Percentiles rank a stretch among this genome's conserved stretches.
Conservation (phyloP, 2,329 filamentous ascomycete genomes). For the Calonectria ilicicola region DNA sequence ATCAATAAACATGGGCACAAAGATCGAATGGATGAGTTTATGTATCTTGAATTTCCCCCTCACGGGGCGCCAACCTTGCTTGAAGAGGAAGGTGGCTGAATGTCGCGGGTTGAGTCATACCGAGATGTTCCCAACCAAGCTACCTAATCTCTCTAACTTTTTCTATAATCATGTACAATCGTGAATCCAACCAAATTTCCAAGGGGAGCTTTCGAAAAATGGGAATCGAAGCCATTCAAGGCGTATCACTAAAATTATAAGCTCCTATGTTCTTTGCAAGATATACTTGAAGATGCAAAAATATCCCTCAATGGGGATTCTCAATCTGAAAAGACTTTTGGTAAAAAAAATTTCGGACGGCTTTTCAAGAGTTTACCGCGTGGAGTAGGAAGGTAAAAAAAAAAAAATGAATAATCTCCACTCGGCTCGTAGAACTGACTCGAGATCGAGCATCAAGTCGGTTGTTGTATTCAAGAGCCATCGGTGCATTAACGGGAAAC, state of each 20-base stretch:
- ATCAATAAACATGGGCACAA: too few relatives aligned
- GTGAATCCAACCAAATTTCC: background rate
- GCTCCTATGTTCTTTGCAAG: background rate
- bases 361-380: background rate
- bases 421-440: background rate
- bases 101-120: background rate
- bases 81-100: background rate
- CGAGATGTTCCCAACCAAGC: background rate
- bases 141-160: background rate
- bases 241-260: conserved; percentile 10
- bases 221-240: conserved; percentile 1
- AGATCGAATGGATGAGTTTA: background rate
- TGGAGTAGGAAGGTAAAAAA: too few relatives aligned
- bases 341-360: background rate
- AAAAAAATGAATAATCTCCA: background rate
- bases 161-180: conserved; percentile 9
- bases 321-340: background rate
- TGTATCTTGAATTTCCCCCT: conserved; percentile 4
- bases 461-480: background rate
- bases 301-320: background rate
- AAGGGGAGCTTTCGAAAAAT: background rate
- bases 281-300: conserved; percentile 3
- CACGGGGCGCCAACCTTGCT: background rate
- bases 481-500: background rate
- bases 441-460: background rate